Conservation (phyloP, 164 flowering plant genomes). For the Saururus chinensis region DNA sequence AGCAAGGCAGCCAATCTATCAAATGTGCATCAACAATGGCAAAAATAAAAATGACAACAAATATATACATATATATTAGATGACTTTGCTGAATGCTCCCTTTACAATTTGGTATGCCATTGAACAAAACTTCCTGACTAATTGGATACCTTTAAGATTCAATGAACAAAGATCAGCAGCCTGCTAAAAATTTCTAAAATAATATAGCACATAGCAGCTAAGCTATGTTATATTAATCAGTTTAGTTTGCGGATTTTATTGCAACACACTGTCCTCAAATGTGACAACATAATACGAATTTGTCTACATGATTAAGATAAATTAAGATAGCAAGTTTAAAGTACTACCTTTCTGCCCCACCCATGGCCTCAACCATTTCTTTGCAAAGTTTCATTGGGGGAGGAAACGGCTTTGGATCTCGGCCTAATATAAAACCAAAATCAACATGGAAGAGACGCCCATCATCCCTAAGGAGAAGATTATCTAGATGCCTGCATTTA, state of each 20-base stretch:
- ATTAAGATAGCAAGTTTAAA: neutral
- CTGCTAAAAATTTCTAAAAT: neutral
- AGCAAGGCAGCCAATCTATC: neutral
- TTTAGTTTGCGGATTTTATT: too few species aligned
- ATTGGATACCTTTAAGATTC: neutral
- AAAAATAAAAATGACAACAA: too few species aligned
- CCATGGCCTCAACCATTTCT: slow-evolving; percentile 99
- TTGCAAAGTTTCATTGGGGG: slow-evolving; percentile 99
- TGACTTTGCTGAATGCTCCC: too few species aligned
- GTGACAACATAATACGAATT: neutral
- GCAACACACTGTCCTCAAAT: neutral
- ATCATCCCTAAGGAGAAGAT: slow-evolving; percentile 91
- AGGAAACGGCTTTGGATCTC: slow-evolving; percentile 98
- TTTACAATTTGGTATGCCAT: neutral
- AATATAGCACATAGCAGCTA: neutral
- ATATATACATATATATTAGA: too few species aligned
- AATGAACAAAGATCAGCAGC: neutral
- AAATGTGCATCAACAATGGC: too few species aligned
- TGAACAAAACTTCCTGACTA: neutral
- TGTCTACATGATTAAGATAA: too few species aligned
- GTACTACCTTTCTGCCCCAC: slow-evolving; percentile 93
- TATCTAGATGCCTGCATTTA: slow-evolving; percentile 76
- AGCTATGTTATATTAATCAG: neutral
- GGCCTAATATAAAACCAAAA: slow-evolving; percentile 93
- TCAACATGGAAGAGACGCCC: slow-evolving; percentile 99